phyloP scores from a whole-genome alignment of 2,329 filamentous ascomycete genomes.

The Sporothrix dimorphospora region DNA sequence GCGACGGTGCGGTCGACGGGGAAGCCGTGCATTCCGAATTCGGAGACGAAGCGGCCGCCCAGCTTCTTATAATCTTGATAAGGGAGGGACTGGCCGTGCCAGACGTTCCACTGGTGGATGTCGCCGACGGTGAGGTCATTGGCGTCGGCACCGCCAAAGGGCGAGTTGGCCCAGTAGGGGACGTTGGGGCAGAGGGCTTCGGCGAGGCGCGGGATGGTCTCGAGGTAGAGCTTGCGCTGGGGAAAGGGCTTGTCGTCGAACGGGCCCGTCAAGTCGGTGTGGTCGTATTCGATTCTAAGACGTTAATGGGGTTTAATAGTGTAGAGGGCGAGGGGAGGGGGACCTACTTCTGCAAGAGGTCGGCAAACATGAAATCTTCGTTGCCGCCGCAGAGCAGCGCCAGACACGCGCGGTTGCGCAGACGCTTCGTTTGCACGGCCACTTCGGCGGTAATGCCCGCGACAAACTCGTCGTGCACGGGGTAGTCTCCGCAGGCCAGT shows the following conservation, averaged over 20 bases:
- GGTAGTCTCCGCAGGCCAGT: conserved; percentile 71
- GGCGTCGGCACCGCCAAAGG: conserved; percentile 71
- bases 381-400: conserved; percentile 93
- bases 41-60: conserved; percentile 87
- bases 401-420: conserved; percentile 85
- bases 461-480: conserved; percentile 56
- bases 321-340: too few relatives aligned
- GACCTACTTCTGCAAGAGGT: conserved; percentile 65
- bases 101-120: conserved; percentile 95
- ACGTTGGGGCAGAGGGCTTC: conserved; percentile 68
- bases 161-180: conserved; percentile 82
- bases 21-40: conserved; percentile 95
- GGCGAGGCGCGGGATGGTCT: conserved; percentile 76
- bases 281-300: conserved; percentile 76
- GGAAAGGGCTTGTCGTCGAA: conserved; percentile 85
- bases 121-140: conserved; percentile 82
- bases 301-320: too few relatives aligned
- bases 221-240: conserved; percentile 92
- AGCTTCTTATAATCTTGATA: conserved; percentile 90
- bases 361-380: conserved; percentile 77
- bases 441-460: not conserved
- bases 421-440: conserved; percentile 65
- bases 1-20: conserved; percentile 84
- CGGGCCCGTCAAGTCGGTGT: conserved; percentile 76
- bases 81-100: conserved; percentile 85